A percentile compares a stretch with the other conserved stretches of the same genome.
Conservation (phyloP, 768 basidiomycete species). For the Collybia mongolica region DNA sequence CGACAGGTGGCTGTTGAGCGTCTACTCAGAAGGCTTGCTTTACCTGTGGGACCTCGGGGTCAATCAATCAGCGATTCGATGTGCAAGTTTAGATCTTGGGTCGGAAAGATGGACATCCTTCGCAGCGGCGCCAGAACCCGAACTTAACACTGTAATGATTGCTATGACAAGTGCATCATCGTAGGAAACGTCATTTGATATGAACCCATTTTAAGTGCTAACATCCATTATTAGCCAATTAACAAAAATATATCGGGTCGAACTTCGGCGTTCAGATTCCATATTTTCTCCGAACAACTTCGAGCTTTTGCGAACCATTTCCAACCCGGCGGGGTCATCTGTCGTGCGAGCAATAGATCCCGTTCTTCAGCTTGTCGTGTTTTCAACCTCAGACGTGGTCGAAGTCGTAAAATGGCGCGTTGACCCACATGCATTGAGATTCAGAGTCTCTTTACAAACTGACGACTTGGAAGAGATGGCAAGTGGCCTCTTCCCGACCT, state of each 20-base stretch:
- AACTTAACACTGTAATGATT: neutral
- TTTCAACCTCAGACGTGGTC: conserved; percentile 27
- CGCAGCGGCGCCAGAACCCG: conserved; percentile 17
- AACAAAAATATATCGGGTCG: conserved; percentile 18
- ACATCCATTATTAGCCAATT: neutral
- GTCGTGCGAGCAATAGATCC: conserved; percentile 35
- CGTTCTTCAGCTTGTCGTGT: conserved; percentile 24
- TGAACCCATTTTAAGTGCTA: no score
- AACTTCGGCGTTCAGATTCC: conserved; percentile 1
- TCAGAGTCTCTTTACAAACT: conserved; percentile 9
- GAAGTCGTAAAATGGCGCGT: conserved; percentile 37
- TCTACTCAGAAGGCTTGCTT: conserved; percentile 39
- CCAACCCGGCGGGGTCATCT: conserved; percentile 19
- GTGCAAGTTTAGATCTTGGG: neutral
- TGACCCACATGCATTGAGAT: conserved; percentile 13
- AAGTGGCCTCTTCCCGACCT: conserved; percentile 6
- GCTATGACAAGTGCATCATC: conserved; percentile 14
- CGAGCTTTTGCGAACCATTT: conserved; percentile 15
- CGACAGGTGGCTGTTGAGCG: conserved; percentile 47
- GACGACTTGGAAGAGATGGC: conserved; percentile 35
- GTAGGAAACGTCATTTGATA: conserved; percentile 1
- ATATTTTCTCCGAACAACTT: conserved; percentile 9
- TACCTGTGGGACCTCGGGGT: conserved; percentile 40
- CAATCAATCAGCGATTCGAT: conserved; percentile 7
- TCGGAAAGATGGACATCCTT: conserved; percentile 19